Conservation (phyloP, 1,139 yeast genomes). For the Wickerhamomyces sp. region DNA sequence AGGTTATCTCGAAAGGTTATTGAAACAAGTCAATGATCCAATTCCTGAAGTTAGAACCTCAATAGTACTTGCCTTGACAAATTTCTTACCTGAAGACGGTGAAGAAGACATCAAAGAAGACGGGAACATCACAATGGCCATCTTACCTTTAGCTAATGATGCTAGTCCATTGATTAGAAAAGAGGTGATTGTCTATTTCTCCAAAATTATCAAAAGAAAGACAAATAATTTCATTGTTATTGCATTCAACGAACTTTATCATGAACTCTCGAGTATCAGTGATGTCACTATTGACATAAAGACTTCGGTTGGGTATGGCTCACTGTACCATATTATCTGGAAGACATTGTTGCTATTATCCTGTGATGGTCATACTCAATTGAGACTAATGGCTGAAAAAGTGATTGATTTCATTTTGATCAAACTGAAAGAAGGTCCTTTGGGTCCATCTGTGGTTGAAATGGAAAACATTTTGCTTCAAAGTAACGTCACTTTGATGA, state of each 20-base stretch:
- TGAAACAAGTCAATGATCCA: slow-evolving; percentile 69
- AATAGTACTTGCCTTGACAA: slow-evolving; percentile 66
- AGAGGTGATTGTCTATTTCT: slow-evolving; percentile 74
- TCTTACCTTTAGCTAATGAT: slow-evolving; percentile 57
- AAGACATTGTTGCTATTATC: slow-evolving; percentile 73
- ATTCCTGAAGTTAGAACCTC: slow-evolving; percentile 95
- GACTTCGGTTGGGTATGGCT: slow-evolving; percentile 73
- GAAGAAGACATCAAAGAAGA: slow-evolving; percentile 38
- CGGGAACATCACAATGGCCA: slow-evolving; percentile 37
- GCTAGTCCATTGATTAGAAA: slow-evolving; percentile 88
- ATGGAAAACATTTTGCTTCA: slow-evolving; percentile 61
- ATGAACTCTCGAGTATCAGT: slow-evolving; percentile 23
- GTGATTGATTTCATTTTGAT: slow-evolving; percentile 72
- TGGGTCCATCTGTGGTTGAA: slow-evolving; percentile 57
- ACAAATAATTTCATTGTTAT: slow-evolving; percentile 75
- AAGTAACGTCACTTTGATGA: slow-evolving; percentile 27
- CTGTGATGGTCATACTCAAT: slow-evolving; percentile 88
- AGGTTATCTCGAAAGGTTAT: slow-evolving; percentile 53
- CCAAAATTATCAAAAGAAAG: slow-evolving; percentile 68
- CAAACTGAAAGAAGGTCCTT: slow-evolving; percentile 55
- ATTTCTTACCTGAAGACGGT: slow-evolving; percentile 53
- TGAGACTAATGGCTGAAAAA: slow-evolving; percentile 65
- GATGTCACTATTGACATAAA: slow-evolving; percentile 35
- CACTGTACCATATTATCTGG: slow-evolving; percentile 87
- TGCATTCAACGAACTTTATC: slow-evolving; percentile 74